A percentile compares a stretch with the other conserved stretches of the same genome.
Conservation (phyloP, 2,329 filamentous ascomycete genomes). For the Aspergillus felis region DNA sequence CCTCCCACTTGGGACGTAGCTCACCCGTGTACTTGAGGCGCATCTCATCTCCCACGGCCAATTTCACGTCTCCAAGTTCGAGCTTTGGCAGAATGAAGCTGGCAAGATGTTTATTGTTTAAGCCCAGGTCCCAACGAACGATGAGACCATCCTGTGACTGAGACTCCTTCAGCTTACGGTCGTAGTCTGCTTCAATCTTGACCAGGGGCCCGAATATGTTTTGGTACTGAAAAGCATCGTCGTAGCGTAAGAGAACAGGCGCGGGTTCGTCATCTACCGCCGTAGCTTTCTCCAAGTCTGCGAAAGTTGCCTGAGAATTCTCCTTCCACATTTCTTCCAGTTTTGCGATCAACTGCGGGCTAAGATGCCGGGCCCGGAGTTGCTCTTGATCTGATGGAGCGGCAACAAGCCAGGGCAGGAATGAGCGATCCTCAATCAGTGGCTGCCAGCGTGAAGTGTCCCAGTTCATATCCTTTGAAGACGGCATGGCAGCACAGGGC, state of each 20-base stretch:
- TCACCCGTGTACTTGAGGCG: slow-evolving; percentile 94
- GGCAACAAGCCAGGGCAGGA: slow-evolving; percentile 87
- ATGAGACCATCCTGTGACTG: slow-evolving; percentile 95
- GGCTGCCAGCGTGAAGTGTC: slow-evolving; percentile 97
- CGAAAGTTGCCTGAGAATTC: slow-evolving; percentile 79
- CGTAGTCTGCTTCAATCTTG: slow-evolving; percentile 98
- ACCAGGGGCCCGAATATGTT: slow-evolving; percentile 97
- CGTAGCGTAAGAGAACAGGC: slow-evolving; percentile 87
- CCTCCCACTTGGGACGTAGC: slow-evolving; percentile 87
- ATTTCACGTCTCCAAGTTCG: slow-evolving; percentile 94
- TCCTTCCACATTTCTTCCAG: slow-evolving; percentile 99
- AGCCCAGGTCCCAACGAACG: slow-evolving; percentile 88
- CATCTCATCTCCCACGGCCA: slow-evolving; percentile 98
- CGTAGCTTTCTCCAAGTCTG: slow-evolving; percentile 84
- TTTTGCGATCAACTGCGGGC: slow-evolving; percentile 91
- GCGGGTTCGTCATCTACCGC: slow-evolving; percentile 93
- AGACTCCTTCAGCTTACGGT: slow-evolving; percentile 96
- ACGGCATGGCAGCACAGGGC: slow-evolving; percentile 89
- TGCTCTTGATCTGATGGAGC: slow-evolving; percentile 91
- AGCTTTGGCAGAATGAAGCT: slow-evolving; percentile 96
- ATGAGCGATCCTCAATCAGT: slow-evolving; percentile 92
- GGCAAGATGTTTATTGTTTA: slow-evolving; percentile 96
- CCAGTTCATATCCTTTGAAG: slow-evolving; percentile 99
- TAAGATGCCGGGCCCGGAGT: slow-evolving; percentile 87
- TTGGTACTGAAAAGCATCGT: slow-evolving; percentile 97